phyloP scores from a whole-genome alignment of 2,329 filamentous ascomycete species.

The Stemphylium beticola region DNA sequence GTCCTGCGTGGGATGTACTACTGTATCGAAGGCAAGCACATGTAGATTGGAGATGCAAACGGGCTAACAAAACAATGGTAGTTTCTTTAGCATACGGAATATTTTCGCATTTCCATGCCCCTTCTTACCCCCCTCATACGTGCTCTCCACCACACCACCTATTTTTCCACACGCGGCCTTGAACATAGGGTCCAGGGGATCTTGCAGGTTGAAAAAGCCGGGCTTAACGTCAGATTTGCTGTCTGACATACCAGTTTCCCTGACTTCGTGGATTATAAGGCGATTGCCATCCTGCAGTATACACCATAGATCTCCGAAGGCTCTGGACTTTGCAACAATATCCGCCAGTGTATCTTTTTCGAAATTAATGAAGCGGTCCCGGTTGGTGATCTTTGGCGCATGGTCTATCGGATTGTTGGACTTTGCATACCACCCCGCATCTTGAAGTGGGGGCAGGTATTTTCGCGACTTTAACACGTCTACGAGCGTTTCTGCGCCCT shows the following conservation, averaged over 20 bases:
- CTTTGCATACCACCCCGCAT: constrained; percentile 38
- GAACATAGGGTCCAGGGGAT: not conserved
- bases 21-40: too few species aligned
- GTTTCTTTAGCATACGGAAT: not conserved
- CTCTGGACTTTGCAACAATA: constrained; percentile 62
- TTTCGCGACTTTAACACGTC: constrained; percentile 65
- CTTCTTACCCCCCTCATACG: constrained; percentile 9
- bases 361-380: constrained; percentile 70
- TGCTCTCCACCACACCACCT: not conserved
- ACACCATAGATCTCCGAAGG: constrained; percentile 73
- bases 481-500: constrained; percentile 75
- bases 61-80: not conserved
- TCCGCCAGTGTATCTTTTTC: constrained; percentile 58
- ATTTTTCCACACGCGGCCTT: constrained; percentile 4
- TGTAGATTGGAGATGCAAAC: not conserved
- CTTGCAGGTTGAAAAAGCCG: constrained; percentile 10
- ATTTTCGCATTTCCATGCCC: constrained; percentile 9
- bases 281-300: constrained; percentile 35
- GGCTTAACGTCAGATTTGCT: not conserved
- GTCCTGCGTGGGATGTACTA: too few species aligned
- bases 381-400: constrained; percentile 75
- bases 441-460: constrained; percentile 68
- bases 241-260: not conserved
- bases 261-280: constrained; percentile 33
- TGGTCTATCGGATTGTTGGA: constrained; percentile 48